phyloP scores from a whole-genome alignment of 2,329 filamentous ascomycete genomes.

The Didymella keratinophila region DNA sequence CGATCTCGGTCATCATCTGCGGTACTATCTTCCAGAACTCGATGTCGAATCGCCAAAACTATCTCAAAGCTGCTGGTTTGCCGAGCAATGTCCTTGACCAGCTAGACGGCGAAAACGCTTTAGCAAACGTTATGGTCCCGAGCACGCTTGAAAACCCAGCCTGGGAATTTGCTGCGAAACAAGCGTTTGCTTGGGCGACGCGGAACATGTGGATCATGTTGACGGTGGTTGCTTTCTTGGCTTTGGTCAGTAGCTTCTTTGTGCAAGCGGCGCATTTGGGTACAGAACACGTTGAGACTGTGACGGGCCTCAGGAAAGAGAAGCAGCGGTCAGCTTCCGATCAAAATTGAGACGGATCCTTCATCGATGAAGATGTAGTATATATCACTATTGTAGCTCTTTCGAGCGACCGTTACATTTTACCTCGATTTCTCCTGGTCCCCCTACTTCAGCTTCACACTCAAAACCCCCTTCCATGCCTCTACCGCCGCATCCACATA shows the following conservation, averaged over 20 bases:
- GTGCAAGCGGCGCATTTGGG: constrained; percentile 52
- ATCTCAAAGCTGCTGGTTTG: constrained; percentile 58
- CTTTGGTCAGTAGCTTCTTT: constrained; percentile 50
- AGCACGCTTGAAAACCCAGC: constrained; percentile 56
- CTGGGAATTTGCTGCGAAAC: constrained; percentile 54
- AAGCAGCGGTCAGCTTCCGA: constrained; percentile 7
- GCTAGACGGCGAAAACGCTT: constrained; percentile 66
- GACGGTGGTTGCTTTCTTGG: constrained; percentile 50
- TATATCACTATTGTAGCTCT: too few species aligned
- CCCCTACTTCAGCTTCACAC: constrained; percentile 45
- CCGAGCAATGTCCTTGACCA: constrained; percentile 57
- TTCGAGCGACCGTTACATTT: too few species aligned
- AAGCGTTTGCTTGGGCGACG: constrained; percentile 54
- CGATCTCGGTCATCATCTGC: constrained; percentile 60
- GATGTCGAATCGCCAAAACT: constrained; percentile 64
- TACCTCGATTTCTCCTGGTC: too few species aligned
- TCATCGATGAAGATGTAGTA: too few species aligned
- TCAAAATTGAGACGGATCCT: too few species aligned
- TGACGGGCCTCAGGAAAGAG: constrained; percentile 54
- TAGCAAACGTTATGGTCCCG: constrained; percentile 67
- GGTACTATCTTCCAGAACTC: constrained; percentile 63
- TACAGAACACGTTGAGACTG: constrained; percentile 56
- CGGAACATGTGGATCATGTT: constrained; percentile 60
- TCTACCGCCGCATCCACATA: constrained; percentile 46
- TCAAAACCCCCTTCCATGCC: constrained; percentile 41